These are phyloP conservation scores for Allantophomopsis lycopodina DNA, from an alignment of 2,329 filamentous ascomycete species.

Conservation along the genomic window DNA sequence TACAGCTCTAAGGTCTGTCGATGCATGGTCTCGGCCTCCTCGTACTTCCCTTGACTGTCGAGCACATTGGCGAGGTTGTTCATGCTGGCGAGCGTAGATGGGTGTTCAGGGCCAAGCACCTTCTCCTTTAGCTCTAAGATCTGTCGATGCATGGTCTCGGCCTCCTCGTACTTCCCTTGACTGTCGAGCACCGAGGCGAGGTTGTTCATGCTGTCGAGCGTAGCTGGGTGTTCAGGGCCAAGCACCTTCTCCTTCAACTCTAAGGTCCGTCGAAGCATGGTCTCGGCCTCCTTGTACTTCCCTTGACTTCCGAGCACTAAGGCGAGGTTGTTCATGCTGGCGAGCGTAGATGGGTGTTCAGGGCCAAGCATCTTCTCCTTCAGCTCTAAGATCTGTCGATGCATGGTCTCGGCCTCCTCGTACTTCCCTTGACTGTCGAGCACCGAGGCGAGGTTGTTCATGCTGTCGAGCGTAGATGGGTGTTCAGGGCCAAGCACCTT, in stretches of 20 bases:
- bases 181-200: neutral
- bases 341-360: neutral
- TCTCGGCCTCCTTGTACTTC: neutral
- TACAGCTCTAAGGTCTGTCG: too few species aligned
- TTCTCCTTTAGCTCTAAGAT: neutral
- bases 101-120: neutral
- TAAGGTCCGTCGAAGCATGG: neutral
- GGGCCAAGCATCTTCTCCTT: neutral
- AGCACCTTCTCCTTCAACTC: neutral
- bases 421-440: too few species aligned
- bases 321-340: neutral
- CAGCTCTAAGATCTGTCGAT: neutral
- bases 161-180: neutral
- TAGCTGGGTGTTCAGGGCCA: neutral
- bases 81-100: too few species aligned
- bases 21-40: too few species aligned
- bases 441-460: too few species aligned
- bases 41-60: too few species aligned
- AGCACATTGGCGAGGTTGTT: too few species aligned
- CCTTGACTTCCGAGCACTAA: neutral
- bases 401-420: too few species aligned
- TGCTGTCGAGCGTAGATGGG: too few species aligned
- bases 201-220: neutral
- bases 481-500: too few species aligned
- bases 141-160: neutral